Evolutionary conservation across 345 rosid genomes (phyloP).

Genomic region (Conringia planisiliqua): DNA sequence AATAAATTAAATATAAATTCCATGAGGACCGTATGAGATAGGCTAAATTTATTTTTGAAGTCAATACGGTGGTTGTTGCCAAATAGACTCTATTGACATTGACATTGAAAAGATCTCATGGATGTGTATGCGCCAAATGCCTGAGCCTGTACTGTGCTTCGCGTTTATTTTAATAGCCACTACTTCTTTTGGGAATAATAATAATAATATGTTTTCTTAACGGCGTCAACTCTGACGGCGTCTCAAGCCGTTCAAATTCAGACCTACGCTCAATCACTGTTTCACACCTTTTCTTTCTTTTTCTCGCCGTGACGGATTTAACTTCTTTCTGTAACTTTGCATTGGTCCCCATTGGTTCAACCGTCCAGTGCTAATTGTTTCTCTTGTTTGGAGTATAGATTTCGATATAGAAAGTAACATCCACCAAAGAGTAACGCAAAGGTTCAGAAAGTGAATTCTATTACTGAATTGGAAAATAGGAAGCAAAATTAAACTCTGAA

Average conservation of each 20-base stretch:
- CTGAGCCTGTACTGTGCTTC: neutral
- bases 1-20: neutral
- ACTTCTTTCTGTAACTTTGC: neutral
- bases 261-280: neutral
- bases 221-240: constrained; percentile 1
- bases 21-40: neutral
- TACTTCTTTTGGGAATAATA: neutral
- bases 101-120: neutral
- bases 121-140: constrained; percentile 12
- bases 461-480: no score
- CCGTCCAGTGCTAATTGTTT: neutral
- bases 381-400: no score
- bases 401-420: no score
- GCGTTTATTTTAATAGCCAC: constrained; percentile 24
- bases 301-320: neutral
- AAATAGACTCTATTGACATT: constrained; percentile 1
- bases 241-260: neutral
- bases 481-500: no score
- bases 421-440: no score
- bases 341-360: neutral
- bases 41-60: neutral
- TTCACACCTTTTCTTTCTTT: neutral
- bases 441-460: no score
- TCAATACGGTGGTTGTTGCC: constrained; percentile 25
- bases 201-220: neutral